Base-by-base conservation (phyloP, 2,329 filamentous ascomycete genomes). In the Epichloe scottii region DNA sequence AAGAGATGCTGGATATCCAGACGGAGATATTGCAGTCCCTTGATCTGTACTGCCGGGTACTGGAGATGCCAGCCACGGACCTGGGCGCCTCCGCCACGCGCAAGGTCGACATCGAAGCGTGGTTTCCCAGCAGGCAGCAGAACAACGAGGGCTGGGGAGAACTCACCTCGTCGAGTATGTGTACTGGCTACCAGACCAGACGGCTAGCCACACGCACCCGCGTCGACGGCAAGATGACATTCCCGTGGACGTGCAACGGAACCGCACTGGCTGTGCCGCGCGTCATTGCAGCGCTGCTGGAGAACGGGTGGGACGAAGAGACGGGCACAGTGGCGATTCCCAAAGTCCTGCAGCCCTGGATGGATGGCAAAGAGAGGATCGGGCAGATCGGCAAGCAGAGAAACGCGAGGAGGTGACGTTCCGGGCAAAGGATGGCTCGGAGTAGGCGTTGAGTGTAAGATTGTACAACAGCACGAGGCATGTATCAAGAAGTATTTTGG, bases 31-130 rank as follows among this genome's bases (percentile, higher is more conserved):
- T 97, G 12, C 72, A 74, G 2, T 78, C 79, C 0, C 81, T 98
- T 0, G 85, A 83, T 38, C 78, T 98, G 34, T 84, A 88, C 64
- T 95, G 87, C 62, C 88, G 91, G 52, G 76, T 98, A 17, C 78
- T 98, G 7, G 89, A 95, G 66, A 97, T 97, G 91, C 91, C 93
- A 0, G 78, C 84, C 0, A 73, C 79, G 0, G 93, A 98, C 66
- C 81, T 98, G 1, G 93, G 93, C 57, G 91, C 93, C 7, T 90
- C 86, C 30, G 93, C 93, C 12, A 77, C 74, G 21, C 79, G 90
- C 55, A 98, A 98, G 67, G 78, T 85, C 57, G 93, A 98, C 65
- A 95, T 98, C 51, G 93, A 98, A 65, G 89, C 87, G 3, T 90
- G 85, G 68, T 97, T 98, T 71, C 93, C 93, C 0, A 90, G 87